Evolutionary conservation across 108 stramenopile species (phyloP), one percentile per base, ranked within the genome.

Genomic region (Pseudonitzschia delicatissima): DNA sequence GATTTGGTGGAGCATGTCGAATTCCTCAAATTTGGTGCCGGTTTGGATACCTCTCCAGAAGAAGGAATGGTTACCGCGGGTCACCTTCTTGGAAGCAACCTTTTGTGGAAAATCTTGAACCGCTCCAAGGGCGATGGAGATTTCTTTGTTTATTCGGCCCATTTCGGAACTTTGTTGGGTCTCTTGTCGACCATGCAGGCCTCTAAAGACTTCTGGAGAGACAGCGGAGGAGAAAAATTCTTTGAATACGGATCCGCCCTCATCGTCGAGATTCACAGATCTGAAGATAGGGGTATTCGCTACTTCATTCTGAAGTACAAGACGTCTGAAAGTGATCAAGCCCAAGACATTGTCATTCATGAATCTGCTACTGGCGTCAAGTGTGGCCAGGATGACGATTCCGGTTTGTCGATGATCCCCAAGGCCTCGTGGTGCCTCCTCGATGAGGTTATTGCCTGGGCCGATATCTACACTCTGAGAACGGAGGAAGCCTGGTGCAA

Each of bases 61-160:
- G 51, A 27, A 4, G 45, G 45, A 45, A 62, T 31, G 6, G 31
- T 34, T 27, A 57, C 45, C 2, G 77, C 74, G 2, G 74, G 63
- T 15, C 61, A 61, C 20, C 50, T 73, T 33, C 58, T 83, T 1
- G 82, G 77, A 7, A 61, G 61, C 32, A 76, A 72, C 35, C 53
- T 83, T 6, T 37, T 83, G 51, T 50, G 42, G 66, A 66, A 71
- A 32, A 78, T 83, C 31, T 18, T 65, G 17, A 37, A 68, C 15
- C 82, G 82, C 21, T 57, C 72, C 34, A 40, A 34, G 5, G 5
- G 32, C 6, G 31, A 49, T 28, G 78, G 69, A 1, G 61, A 59
- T 27, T 77, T 76, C 47, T 76, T 57, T 64, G 33, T 74, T 15
- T 83, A 78, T 57, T 83, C 82, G 42, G 71, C 77, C 2, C 77